These are phyloP conservation scores for Porphyrellus sp. DNA, from an alignment of 1,284 basidiomycete species.

Conservation along the genomic window DNA sequence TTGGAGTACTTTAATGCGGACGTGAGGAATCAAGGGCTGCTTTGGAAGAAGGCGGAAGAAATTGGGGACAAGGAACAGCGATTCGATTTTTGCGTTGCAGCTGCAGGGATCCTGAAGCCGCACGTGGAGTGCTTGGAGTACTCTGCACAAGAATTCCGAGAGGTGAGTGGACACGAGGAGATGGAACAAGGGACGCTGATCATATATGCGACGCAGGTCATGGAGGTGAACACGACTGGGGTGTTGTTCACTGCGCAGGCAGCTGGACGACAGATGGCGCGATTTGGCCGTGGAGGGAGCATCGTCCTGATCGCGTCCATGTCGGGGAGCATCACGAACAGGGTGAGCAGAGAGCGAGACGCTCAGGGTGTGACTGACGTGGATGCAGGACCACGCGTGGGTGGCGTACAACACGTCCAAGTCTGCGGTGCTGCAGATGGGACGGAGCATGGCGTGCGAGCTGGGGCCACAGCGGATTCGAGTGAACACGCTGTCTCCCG, in stretches of 20 bases:
- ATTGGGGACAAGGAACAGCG: conserved; percentile 63
- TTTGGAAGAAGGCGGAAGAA: conserved; percentile 55
- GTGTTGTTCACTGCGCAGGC: conserved; percentile 79
- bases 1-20: conserved; percentile 67
- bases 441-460: conserved; percentile 81
- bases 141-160: conserved; percentile 65
- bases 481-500: conserved; percentile 75
- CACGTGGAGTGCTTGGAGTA: conserved; percentile 69
- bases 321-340: conserved; percentile 83
- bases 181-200: neutral
- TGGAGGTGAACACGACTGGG: conserved; percentile 75
- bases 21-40: conserved; percentile 56
- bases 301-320: conserved; percentile 82
- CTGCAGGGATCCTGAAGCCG: conserved; percentile 71
- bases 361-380: neutral
- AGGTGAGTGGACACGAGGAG: conserved; percentile 38
- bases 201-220: conserved; percentile 43
- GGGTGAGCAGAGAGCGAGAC: conserved; percentile 39
- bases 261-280: conserved; percentile 71
- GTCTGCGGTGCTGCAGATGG: conserved; percentile 80
- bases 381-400: conserved; percentile 64
- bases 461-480: conserved; percentile 68
- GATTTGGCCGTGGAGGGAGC: conserved; percentile 70
- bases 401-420: conserved; percentile 81
- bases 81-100: conserved; percentile 73